phyloP scores from a whole-genome alignment of 2,329 filamentous ascomycete genomes.

The Dactylellina sp. region DNA sequence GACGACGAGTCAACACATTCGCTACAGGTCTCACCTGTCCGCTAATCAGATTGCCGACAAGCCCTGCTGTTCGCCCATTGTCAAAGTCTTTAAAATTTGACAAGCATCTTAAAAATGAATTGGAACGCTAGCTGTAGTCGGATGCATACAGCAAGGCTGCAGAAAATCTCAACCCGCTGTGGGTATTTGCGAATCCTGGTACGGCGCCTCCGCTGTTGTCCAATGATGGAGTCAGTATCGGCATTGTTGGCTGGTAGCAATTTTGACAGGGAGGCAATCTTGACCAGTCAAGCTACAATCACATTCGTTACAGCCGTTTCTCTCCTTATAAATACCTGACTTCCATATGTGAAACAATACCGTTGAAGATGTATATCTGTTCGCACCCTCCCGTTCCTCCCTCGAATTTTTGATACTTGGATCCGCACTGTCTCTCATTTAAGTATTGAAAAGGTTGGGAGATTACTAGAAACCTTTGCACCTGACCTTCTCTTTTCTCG shows the following conservation, averaged over 20 bases:
- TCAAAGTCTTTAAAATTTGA: slow-evolving; percentile 45
- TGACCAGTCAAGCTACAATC: slow-evolving; percentile 28
- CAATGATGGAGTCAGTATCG: slow-evolving; percentile 30
- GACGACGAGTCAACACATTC: slow-evolving; percentile 54
- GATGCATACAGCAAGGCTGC: slow-evolving; percentile 49
- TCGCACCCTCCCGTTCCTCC: slow-evolving; percentile 29
- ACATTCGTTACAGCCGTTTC: slow-evolving; percentile 29
- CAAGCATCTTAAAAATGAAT: slow-evolving; percentile 40
- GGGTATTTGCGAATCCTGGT: slow-evolving; percentile 38
- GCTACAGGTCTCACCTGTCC: slow-evolving; percentile 48
- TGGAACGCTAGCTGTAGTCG: slow-evolving; percentile 21
- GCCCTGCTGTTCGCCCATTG: slow-evolving; percentile 34
- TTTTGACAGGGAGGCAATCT: slow-evolving; percentile 24
- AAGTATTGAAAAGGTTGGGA: slow-evolving; percentile 46
- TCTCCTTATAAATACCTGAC: slow-evolving; percentile 50
- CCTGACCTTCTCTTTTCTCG: slow-evolving; percentile 53
- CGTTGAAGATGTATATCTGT: slow-evolving; percentile 52
- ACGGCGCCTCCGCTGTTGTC: slow-evolving; percentile 50
- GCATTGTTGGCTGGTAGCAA: slow-evolving; percentile 31
- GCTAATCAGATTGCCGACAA: slow-evolving; percentile 39
- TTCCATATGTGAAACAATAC: slow-evolving; percentile 54
- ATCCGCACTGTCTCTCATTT: slow-evolving; percentile 43
- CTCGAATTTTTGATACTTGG: slow-evolving; percentile 7
- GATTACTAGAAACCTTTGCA: slow-evolving; percentile 30
- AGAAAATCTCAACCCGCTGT: slow-evolving; percentile 55